phyloP scores from a whole-genome alignment of 441 rosid species.

The Populus hybrid region DNA sequence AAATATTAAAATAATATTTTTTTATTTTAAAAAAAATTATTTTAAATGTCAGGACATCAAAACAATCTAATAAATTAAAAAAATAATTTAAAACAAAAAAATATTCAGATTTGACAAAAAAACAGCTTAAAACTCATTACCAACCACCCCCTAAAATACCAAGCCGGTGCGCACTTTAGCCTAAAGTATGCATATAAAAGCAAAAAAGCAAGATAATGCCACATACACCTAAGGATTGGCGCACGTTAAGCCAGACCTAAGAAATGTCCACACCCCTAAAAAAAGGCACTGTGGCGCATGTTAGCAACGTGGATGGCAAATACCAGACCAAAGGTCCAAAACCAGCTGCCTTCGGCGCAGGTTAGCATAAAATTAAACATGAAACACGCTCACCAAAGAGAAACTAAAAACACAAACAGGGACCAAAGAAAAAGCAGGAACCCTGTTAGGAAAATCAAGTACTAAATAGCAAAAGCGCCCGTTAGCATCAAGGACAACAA shows the following conservation, averaged over 20 bases:
- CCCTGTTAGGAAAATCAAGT: slow-evolving; percentile 2
- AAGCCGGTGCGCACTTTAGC: background rate
- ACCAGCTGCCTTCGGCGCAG: background rate
- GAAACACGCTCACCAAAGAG: background rate
- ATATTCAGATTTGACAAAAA: too few relatives aligned
- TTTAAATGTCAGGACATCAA: too few relatives aligned
- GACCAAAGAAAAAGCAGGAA: background rate
- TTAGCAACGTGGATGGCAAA: background rate
- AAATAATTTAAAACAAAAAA: too few relatives aligned
- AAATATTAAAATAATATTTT: too few relatives aligned
- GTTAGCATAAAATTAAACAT: background rate
- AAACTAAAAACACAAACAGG: background rate
- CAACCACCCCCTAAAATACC: too few relatives aligned
- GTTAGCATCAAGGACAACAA: background rate
- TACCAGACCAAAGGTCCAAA: background rate
- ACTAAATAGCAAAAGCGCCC: background rate
- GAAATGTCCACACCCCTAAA: background rate
- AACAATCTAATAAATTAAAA: too few relatives aligned
- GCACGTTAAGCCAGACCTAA: background rate
- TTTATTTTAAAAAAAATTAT: too few relatives aligned
- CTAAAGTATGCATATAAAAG: background rate
- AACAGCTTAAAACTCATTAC: too few relatives aligned
- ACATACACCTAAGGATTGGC: background rate
- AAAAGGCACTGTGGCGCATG: background rate
- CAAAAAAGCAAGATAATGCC: background rate